Percentiles rank a stretch among this genome's conserved stretches.
phyloP scores from a whole-genome alignment of 768 basidiomycete species.

The Mycena olivaceomarginata region DNA sequence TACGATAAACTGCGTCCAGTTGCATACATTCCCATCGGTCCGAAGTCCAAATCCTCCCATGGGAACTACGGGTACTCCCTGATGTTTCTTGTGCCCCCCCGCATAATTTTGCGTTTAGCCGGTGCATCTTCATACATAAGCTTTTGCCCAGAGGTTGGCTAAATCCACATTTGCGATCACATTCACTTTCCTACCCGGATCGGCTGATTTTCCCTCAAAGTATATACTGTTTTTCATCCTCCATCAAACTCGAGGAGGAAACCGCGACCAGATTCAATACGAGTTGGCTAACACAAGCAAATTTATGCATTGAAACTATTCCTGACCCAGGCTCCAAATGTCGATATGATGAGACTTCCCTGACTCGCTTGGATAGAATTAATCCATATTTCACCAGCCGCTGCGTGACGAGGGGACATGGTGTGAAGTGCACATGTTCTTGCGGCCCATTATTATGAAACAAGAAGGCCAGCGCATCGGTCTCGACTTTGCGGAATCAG shows the following conservation, averaged over 20 bases:
- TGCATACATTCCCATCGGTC: background rate
- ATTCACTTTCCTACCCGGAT: conserved; percentile 5
- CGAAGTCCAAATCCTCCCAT: background rate
- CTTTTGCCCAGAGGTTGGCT: no score
- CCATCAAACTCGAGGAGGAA: background rate
- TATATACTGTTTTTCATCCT: background rate
- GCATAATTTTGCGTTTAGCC: background rate
- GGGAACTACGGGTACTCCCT: background rate
- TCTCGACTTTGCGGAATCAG: background rate
- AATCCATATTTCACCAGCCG: background rate
- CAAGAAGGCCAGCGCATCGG: background rate
- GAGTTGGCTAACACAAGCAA: conserved; percentile 18
- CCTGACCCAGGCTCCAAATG: background rate
- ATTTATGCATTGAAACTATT: background rate
- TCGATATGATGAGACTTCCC: background rate
- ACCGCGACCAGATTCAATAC: background rate
- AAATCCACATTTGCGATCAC: background rate
- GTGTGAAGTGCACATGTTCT: background rate
- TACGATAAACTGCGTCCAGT: background rate
- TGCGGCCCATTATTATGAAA: background rate
- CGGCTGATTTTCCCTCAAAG: background rate
- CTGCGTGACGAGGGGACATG: background rate
- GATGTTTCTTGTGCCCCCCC: background rate
- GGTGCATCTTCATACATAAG: background rate
- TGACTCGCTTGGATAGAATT: no score